Percentiles rank a stretch among this genome's conserved stretches.
These are phyloP conservation scores for Cyberlindnera mrakii DNA, from an alignment of 805 yeast species.

Conservation along the genomic window DNA sequence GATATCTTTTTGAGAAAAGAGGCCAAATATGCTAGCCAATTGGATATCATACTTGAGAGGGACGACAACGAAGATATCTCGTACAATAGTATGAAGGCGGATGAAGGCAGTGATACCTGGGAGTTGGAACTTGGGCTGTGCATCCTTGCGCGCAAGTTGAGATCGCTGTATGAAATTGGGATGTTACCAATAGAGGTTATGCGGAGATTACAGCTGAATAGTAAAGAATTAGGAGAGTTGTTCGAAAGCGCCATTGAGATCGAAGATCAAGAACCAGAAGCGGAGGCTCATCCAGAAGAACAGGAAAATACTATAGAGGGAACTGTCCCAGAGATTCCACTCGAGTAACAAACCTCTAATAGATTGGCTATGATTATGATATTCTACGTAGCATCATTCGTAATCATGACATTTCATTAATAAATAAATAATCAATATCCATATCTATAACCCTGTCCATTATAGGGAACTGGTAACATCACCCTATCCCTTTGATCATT, in stretches of 20 bases:
- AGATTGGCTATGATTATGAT: neutral
- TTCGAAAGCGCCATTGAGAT: constrained; percentile 2
- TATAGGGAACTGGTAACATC: neutral
- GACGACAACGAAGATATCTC: constrained; percentile 46
- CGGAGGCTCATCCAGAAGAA: neutral
- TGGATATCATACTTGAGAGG: constrained; percentile 40
- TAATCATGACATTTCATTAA: neutral
- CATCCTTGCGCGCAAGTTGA: constrained; percentile 34
- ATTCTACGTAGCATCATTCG: neutral
- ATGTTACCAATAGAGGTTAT: constrained; percentile 24
- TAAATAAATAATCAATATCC: constrained; percentile 1
- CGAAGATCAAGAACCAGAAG: neutral
- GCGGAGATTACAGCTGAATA: constrained; percentile 33
- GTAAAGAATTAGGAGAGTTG: constrained; percentile 28
- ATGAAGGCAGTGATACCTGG: constrained; percentile 27
- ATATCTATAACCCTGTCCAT: neutral
- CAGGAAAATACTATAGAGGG: neutral
- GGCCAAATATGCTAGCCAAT: constrained; percentile 32
- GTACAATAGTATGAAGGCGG: constrained; percentile 19
- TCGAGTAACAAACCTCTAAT: neutral
- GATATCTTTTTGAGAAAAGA: constrained; percentile 46
- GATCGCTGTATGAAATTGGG: constrained; percentile 29
- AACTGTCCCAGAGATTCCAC: neutral
- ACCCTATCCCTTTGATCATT: neutral
- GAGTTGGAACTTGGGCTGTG: constrained; percentile 35